Conservation (phyloP, 345 rosid genomes). For the Trapa incisa region DNA sequence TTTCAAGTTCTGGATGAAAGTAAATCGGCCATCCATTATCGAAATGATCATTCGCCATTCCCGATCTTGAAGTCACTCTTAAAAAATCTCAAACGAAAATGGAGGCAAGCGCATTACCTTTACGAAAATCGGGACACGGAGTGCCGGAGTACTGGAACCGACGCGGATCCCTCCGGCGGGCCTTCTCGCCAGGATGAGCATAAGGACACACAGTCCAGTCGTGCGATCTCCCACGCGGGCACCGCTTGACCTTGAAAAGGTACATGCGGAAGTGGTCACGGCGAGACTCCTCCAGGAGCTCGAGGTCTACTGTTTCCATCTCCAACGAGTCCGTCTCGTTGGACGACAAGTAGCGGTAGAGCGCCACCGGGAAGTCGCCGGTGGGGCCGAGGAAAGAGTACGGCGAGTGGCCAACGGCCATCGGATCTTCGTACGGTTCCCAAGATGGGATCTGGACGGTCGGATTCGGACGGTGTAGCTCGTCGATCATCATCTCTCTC, state of each 20-base stretch:
- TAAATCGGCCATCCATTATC: too few species aligned
- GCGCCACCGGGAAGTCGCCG: conserved; percentile 6
- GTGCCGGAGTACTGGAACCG: conserved; percentile 12
- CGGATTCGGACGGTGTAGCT: background rate
- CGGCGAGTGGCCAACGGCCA: background rate
- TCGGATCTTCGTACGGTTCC: background rate
- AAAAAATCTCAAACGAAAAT: too few species aligned
- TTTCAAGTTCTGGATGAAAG: too few species aligned
- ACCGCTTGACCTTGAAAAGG: conserved; percentile 12
- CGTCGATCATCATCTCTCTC: too few species aligned
- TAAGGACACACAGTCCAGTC: conserved; percentile 19
- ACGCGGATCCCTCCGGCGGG: conserved; percentile 14
- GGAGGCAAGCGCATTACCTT: conserved; percentile 1
- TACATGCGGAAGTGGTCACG: conserved; percentile 14
- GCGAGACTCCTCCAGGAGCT: conserved; percentile 7
- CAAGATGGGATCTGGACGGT: conserved; percentile 1
- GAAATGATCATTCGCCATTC: too few species aligned
- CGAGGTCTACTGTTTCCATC: background rate
- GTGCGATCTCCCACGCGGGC: conserved; percentile 13
- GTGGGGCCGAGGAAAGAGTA: background rate
- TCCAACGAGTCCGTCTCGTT: background rate
- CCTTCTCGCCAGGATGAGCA: background rate
- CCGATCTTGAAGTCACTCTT: too few species aligned
- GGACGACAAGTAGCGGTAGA: conserved; percentile 8
- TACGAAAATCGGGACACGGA: conserved; percentile 13